Conservation (phyloP, 1,139 yeast genomes). For the Yamadazyma taylorii region DNA sequence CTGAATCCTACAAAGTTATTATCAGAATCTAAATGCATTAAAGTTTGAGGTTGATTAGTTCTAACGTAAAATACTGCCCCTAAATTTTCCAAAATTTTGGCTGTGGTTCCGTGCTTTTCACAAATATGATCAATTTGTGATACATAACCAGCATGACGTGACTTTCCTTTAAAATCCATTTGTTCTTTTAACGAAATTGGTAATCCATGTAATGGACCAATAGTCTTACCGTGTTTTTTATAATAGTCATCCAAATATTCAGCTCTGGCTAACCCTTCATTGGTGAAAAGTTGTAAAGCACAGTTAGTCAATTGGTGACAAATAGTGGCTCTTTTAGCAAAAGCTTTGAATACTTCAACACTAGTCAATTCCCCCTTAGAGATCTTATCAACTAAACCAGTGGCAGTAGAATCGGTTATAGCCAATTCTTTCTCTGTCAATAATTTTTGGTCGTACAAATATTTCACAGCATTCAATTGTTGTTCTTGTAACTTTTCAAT, state of each 20-base stretch:
- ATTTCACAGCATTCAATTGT: constrained; percentile 48
- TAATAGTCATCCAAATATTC: constrained; percentile 38
- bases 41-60: constrained; percentile 48
- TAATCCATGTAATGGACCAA: constrained; percentile 68
- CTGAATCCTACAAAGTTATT: constrained; percentile 43
- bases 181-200: constrained; percentile 54
- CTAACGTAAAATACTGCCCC: constrained; percentile 65
- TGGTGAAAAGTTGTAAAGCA: constrained; percentile 33
- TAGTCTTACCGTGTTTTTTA: constrained; percentile 52
- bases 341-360: constrained; percentile 50
- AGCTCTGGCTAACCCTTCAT: constrained; percentile 38
- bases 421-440: constrained; percentile 45
- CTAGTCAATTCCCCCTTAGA: constrained; percentile 36
- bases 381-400: constrained; percentile 34
- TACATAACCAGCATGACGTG: constrained; percentile 66
- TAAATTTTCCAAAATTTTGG: constrained; percentile 52
- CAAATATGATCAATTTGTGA: constrained; percentile 51
- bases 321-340: constrained; percentile 48
- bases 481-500: constrained; percentile 38
- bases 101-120: constrained; percentile 49
- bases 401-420: constrained; percentile 48
- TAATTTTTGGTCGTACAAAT: constrained; percentile 40
- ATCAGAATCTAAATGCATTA: constrained; percentile 48
- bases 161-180: constrained; percentile 54
- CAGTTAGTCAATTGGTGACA: constrained; percentile 39